Evolutionary conservation across 2,329 filamentous ascomycete genomes (phyloP).

Genomic region (Pseudogymnoascus sp.): DNA sequence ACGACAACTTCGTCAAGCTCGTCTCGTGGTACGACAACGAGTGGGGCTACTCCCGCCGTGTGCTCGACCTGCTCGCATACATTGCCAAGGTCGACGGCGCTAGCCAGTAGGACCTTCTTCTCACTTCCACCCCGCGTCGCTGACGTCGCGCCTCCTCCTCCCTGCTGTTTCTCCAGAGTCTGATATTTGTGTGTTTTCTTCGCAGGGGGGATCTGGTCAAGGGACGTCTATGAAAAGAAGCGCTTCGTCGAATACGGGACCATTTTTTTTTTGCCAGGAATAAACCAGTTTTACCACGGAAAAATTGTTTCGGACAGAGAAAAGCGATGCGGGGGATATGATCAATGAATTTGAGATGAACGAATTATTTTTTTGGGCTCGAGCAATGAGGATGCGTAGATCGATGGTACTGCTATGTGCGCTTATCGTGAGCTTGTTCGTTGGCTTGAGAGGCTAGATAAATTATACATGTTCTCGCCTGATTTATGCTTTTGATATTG

Average conservation of each 20-base stretch:
- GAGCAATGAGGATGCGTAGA: slow-evolving; percentile 2
- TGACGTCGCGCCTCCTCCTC: slow-evolving; percentile 2
- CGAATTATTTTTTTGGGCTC: neutral
- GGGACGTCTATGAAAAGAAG: neutral
- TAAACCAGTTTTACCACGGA: neutral
- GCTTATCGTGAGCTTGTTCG: slow-evolving; percentile 6
- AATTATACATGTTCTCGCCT: slow-evolving; percentile 8
- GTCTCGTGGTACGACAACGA: slow-evolving; percentile 99
- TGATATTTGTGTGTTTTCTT: slow-evolving; percentile 8
- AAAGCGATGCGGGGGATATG: neutral
- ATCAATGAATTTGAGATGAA: neutral
- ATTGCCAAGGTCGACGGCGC: slow-evolving; percentile 66
- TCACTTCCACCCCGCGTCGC: slow-evolving; percentile 6
- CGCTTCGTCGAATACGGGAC: neutral
- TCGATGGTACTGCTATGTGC: neutral
- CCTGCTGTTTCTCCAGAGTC: slow-evolving; percentile 5
- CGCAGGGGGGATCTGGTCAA: slow-evolving; percentile 5
- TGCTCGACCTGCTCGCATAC: slow-evolving; percentile 73
- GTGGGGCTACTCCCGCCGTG: slow-evolving; percentile 98
- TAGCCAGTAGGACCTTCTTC: slow-evolving; percentile 25
- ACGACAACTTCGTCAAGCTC: slow-evolving; percentile 98
- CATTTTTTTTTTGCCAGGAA: neutral
- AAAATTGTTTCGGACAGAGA: neutral
- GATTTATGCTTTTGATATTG: neutral
- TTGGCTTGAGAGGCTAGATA: slow-evolving; percentile 2